Conservation (phyloP, 805 yeast species). For the Brettanomyces sp. region DNA sequence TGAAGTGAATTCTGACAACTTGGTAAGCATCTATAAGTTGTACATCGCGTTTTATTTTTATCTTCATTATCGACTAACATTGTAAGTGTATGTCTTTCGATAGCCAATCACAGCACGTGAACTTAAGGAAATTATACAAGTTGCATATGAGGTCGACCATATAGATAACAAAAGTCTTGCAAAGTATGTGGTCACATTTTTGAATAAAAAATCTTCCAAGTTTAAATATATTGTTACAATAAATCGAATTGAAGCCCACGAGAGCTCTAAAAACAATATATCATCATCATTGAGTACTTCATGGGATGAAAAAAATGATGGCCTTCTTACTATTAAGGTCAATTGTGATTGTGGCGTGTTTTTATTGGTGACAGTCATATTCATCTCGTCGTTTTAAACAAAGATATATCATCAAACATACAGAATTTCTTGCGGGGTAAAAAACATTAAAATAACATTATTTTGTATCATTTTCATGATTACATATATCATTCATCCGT, state of each 20-base stretch:
- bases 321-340: slow-evolving; percentile 31
- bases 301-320: slow-evolving; percentile 53
- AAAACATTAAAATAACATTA: too few species aligned
- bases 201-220: slow-evolving; percentile 38
- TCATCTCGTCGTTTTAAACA: slow-evolving; percentile 2
- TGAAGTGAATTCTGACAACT: not conserved
- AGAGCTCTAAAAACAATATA: slow-evolving; percentile 19
- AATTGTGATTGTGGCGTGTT: too few species aligned
- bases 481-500: slow-evolving; percentile 1
- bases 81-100: too few species aligned
- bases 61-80: not conserved
- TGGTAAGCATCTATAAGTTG: not conserved
- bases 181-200: slow-evolving; percentile 21
- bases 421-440: too few species aligned
- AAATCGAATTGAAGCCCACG: slow-evolving; percentile 24
- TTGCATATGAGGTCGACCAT: not conserved
- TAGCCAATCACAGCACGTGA: not conserved
- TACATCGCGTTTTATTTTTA: not conserved
- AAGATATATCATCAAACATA: not conserved
- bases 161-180: too few species aligned
- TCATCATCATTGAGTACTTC: slow-evolving; percentile 39
- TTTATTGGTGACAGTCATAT: slow-evolving; percentile 1
- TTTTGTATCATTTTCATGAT: not conserved
- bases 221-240: slow-evolving; percentile 47
- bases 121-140: not conserved